Evolutionary conservation across 2,329 filamentous ascomycete species (phyloP).

Genomic region (Aspergillus floridensis): DNA sequence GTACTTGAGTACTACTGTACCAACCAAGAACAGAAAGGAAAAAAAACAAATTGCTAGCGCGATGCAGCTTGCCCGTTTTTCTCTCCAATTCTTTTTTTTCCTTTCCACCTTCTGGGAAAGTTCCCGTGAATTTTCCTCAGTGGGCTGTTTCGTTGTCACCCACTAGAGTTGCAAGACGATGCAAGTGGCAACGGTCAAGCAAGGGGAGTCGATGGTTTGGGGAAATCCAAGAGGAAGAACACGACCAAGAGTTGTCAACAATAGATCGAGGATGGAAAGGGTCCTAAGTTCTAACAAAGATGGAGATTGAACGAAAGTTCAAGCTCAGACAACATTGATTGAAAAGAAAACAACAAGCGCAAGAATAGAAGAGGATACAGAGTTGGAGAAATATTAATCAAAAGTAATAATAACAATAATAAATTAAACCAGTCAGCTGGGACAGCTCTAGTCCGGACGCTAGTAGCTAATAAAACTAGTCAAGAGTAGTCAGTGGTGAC

Average conservation of each 20-base stretch:
- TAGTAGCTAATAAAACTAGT: constrained; percentile 17
- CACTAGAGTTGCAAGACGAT: constrained; percentile 13
- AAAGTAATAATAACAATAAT: constrained; percentile 10
- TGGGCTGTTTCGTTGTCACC: constrained; percentile 7
- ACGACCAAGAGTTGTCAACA: constrained; percentile 3
- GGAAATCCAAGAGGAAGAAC: constrained; percentile 9
- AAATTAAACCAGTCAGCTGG: constrained; percentile 20
- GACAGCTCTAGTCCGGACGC: constrained; percentile 18
- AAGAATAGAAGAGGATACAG: constrained; percentile 8
- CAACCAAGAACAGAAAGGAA: constrained; percentile 10
- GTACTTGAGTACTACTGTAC: constrained; percentile 2
- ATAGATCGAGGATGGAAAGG: constrained; percentile 7
- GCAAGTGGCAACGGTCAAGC: constrained; percentile 17
- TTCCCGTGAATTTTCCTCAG: constrained; percentile 15
- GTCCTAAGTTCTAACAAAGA: constrained; percentile 12
- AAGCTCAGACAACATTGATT: constrained; percentile 4
- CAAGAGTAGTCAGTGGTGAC: not conserved
- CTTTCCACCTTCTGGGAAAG: constrained; percentile 15
- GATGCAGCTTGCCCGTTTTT: constrained; percentile 27
- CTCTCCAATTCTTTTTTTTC: not conserved
- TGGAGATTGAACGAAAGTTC: constrained; percentile 9
- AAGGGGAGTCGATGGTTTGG: constrained; percentile 17
- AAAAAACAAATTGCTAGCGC: constrained; percentile 23
- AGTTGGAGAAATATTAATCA: not conserved
- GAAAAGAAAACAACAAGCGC: constrained; percentile 2